These are phyloP conservation scores for maize (Zea mays) DNA, from an alignment of 176 grass and related monocot genomes.

Conservation along the genomic window Zm-B73-REFERENCE-NAM-5.0 NC_050102.1:150637501-150638000, in stretches of 20 bases:
- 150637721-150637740: slow-evolving; percentile 27
- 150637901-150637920: slow-evolving; percentile 51
- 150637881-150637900: slow-evolving; percentile 59
- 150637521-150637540: slow-evolving; percentile 26
- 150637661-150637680: slow-evolving; percentile 25
- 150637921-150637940: slow-evolving; percentile 53
- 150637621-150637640: slow-evolving; percentile 14
- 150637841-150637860: slow-evolving; percentile 55
- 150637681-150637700: background rate
- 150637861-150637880: slow-evolving; percentile 59
- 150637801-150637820: slow-evolving; percentile 49
- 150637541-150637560: background rate
- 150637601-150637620: background rate
- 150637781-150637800: slow-evolving; percentile 61
- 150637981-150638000: slow-evolving; percentile 56
- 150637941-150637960: slow-evolving; percentile 59
- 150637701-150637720: background rate
- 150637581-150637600: background rate
- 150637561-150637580: background rate
- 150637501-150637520: slow-evolving; percentile 15
- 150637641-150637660: slow-evolving; percentile 17
- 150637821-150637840: slow-evolving; percentile 51
- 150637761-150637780: slow-evolving; percentile 59
- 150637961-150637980: slow-evolving; percentile 62
- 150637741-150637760: slow-evolving; percentile 46